Percentiles rank a stretch among this genome's conserved stretches.
Evolutionary conservation across 2,329 filamentous ascomycete species (phyloP).

Genomic region (Colletotrichum spinosum): DNA sequence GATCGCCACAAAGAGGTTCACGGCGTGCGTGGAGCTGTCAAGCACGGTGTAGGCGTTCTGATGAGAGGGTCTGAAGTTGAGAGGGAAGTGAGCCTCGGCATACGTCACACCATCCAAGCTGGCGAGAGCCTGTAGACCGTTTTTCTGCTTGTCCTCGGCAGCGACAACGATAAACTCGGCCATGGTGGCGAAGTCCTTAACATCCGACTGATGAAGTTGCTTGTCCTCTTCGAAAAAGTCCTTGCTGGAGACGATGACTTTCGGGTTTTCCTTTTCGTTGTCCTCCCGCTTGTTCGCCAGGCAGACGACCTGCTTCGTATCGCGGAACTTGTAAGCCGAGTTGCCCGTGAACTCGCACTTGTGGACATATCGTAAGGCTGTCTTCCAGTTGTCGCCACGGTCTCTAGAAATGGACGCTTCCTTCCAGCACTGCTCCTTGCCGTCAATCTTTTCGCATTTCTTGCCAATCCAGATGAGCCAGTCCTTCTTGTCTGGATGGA

Average conservation of each 20-base stretch:
- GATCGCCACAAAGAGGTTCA: slow-evolving; percentile 93
- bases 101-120: slow-evolving; percentile 88
- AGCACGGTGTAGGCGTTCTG: slow-evolving; percentile 91
- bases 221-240: slow-evolving; percentile 79
- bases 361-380: slow-evolving; percentile 77
- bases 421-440: slow-evolving; percentile 71
- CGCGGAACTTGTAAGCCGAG: slow-evolving; percentile 64
- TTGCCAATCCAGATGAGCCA: slow-evolving; percentile 93
- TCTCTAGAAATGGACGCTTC: slow-evolving; percentile 83
- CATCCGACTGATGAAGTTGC: slow-evolving; percentile 72
- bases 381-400: slow-evolving; percentile 83
- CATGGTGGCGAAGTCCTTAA: slow-evolving; percentile 93
- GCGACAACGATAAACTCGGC: slow-evolving; percentile 95
- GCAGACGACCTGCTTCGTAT: slow-evolving; percentile 69
- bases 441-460: slow-evolving; percentile 69
- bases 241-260: slow-evolving; percentile 80
- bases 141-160: slow-evolving; percentile 74
- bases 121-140: slow-evolving; percentile 80
- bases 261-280: slow-evolving; percentile 70
- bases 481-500: slow-evolving; percentile 87
- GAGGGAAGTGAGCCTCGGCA: slow-evolving; percentile 86
- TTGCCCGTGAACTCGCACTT: slow-evolving; percentile 90
- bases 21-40: slow-evolving; percentile 92
- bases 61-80: slow-evolving; percentile 82
- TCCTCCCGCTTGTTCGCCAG: slow-evolving; percentile 68